Evolutionary conservation across 2,329 filamentous ascomycete species (phyloP).

Genomic region (Mollisiaceae sp.): DNA sequence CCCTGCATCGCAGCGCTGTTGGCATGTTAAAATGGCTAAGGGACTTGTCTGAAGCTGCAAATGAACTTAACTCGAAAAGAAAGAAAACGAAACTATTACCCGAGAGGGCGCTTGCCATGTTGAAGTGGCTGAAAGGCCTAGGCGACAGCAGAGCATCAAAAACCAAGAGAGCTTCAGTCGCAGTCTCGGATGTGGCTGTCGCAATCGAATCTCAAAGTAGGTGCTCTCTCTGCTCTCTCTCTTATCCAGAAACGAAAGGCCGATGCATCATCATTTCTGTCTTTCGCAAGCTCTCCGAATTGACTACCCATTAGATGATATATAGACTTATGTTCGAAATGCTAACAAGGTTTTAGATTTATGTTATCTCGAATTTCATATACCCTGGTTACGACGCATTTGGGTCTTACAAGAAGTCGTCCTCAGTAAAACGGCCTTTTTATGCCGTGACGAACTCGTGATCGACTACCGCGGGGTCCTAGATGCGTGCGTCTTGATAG

Average conservation of each 20-base stretch:
- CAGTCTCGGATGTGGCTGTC: neutral
- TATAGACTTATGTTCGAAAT: neutral
- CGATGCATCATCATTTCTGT: neutral
- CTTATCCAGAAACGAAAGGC: neutral
- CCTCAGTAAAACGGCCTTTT: neutral
- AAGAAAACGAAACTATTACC: neutral
- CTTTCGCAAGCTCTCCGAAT: too few species aligned
- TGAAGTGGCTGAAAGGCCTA: too few species aligned
- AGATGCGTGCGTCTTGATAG: neutral
- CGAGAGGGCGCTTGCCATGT: too few species aligned
- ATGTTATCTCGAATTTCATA: neutral
- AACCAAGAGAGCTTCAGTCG: too few species aligned
- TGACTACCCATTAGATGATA: neutral
- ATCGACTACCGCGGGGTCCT: neutral
- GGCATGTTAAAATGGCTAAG: neutral
- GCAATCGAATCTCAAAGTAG: neutral
- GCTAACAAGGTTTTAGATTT: neutral
- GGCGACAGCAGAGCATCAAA: too few species aligned
- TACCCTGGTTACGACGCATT: constrained; percentile 8
- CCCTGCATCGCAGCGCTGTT: neutral
- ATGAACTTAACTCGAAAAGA: neutral
- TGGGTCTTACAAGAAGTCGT: constrained; percentile 9
- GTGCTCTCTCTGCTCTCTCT: neutral
- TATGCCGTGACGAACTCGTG: neutral
- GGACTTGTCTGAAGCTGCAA: neutral